A percentile compares a stretch with the other conserved stretches of the same genome.
Evolutionary conservation across 106 monocot genomes (phyloP).

Genomic region (Xerophyta viscosa): DNA sequence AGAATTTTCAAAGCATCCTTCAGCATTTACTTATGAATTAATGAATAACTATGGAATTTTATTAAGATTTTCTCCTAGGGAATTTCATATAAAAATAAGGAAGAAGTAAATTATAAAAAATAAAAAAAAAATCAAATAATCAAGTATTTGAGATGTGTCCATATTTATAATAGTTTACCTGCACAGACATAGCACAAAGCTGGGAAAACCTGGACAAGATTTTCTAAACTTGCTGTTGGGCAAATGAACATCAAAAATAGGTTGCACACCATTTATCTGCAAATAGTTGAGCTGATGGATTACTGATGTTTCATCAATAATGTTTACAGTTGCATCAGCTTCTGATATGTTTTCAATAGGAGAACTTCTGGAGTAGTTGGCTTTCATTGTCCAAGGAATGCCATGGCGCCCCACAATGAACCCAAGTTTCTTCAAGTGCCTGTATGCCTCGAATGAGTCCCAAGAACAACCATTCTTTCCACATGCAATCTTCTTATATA

Average conservation of each 20-base stretch:
- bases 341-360: not conserved
- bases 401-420: constrained; percentile 73
- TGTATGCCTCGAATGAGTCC: constrained; percentile 60
- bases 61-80: too few relatives aligned
- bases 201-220: constrained; percentile 57
- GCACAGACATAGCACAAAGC: constrained; percentile 54
- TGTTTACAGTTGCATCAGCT: too few relatives aligned
- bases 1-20: too few relatives aligned
- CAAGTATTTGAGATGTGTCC: too few relatives aligned
- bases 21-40: too few relatives aligned
- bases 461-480: constrained; percentile 50
- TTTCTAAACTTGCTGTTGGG: constrained; percentile 88
- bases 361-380: not conserved
- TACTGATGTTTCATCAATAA: constrained; percentile 11
- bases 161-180: constrained; percentile 36
- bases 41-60: too few relatives aligned
- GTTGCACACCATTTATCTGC: constrained; percentile 37
- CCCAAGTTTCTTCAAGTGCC: constrained; percentile 76
- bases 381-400: constrained; percentile 62
- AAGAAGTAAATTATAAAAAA: too few relatives aligned
- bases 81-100: too few relatives aligned
- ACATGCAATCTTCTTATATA: constrained; percentile 49
- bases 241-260: constrained; percentile 66
- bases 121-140: too few relatives aligned
- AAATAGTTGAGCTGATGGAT: constrained; percentile 22